Conservation (phyloP, 176 grass and related monocot species). For the Juncus inflexus region DNA sequence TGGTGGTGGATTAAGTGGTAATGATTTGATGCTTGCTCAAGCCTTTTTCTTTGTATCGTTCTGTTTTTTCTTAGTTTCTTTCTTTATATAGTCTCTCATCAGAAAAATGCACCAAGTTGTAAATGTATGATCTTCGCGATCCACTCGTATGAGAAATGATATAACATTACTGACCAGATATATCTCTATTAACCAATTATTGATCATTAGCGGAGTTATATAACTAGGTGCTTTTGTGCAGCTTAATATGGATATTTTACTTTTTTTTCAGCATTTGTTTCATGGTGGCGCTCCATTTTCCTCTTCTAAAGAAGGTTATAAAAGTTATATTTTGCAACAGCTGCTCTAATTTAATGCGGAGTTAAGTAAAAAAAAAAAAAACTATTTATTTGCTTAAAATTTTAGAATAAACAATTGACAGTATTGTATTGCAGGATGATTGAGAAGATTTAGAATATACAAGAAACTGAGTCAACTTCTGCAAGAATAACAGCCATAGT, state of each 20-base stretch:
- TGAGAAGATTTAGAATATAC: not conserved
- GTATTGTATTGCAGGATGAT: not conserved
- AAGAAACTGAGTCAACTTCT: not conserved
- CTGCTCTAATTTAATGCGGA: no score
- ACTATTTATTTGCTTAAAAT: no score
- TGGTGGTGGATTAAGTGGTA: constrained; percentile 37
- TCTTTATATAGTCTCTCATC: constrained; percentile 25
- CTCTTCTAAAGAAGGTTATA: constrained; percentile 39
- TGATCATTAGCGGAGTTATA: not conserved
- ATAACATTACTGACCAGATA: not conserved
- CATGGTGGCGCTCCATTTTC: constrained; percentile 93
- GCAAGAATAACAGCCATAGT: constrained; percentile 4
- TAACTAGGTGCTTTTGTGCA: constrained; percentile 1
- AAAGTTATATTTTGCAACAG: not conserved
- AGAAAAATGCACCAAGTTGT: no score
- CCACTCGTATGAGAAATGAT: no score
- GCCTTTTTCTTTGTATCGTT: constrained; percentile 49
- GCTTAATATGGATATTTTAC: not conserved
- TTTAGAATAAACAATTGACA: not conserved
- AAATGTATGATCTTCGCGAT: no score
- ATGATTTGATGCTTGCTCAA: constrained; percentile 47
- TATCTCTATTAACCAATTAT: not conserved
- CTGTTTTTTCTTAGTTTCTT: constrained; percentile 46
- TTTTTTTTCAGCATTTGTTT: constrained; percentile 70
- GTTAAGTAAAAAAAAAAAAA: no score